Base-by-base conservation (phyloP, 257 asterid genomes). In the Marsdenia floribunda region DNA sequence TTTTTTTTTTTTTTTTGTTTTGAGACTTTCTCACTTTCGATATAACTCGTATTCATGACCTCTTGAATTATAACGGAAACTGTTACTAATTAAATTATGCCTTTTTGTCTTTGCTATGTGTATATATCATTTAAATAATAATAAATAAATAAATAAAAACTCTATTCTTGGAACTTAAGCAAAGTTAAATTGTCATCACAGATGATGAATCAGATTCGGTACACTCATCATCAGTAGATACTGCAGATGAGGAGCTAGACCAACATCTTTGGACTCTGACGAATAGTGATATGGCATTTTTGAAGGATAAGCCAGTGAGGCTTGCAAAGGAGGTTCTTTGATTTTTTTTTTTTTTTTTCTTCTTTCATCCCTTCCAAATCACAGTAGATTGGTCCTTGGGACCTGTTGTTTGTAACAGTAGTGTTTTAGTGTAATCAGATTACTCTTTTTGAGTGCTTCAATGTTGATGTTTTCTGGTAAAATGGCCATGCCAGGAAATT, bases 261-360 rank as follows among this genome's bases (percentile, higher is more conserved):
- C 97, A 89, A 83, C 97, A 91, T 75, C 88, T 93, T 70, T 84
- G 89, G 60, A 84, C 85, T 29, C 75, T 85, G 40, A 86, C 85
- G 37, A 83, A 86, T 82, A 88, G 96, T 64, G 90, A 89, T 70
- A 78, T 91, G 55, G 89, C 96, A 29, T 91, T 88, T 78, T 84
- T 93, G 85, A 84, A 91, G 78, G 96, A 91, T 75, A 88, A 88
- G 81, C 91, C 96, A 9, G 90, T 93, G 75, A 88, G 84, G 88
- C 82, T 91, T 75, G 86, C 95, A 80, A 85, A 84, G 84, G 98
- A 93, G 79, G 78, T 76, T 68, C 88, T 78, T 76, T 90, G 86
- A 89, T 75, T 69, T 73, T 16, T 70, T 52, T 65, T 14, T 6
- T 0, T 40, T 40, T 29, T 29, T 29, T n/a, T n/a, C n/a, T n/a